Conservation (phyloP, 345 rosid genomes). For the Rubroshorea leprosula region DNA sequence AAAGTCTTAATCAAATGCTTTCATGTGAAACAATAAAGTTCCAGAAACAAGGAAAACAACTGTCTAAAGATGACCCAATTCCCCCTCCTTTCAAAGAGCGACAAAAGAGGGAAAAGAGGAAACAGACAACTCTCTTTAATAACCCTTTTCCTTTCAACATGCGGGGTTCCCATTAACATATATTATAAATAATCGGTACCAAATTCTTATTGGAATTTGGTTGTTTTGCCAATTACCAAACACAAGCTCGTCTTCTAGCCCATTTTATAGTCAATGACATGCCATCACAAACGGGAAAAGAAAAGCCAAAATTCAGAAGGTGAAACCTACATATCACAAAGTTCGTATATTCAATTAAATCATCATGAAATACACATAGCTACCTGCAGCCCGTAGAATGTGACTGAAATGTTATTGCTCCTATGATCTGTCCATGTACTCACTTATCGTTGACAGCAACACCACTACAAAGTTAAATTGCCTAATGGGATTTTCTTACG, state of each 20-base stretch:
- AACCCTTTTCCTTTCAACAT: neutral
- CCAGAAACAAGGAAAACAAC: neutral
- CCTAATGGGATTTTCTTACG: slow-evolving; percentile 1
- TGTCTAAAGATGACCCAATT: slow-evolving; percentile 17
- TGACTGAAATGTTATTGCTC: slow-evolving; percentile 29
- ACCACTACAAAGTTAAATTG: neutral
- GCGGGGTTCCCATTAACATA: neutral
- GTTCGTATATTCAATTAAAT: neutral
- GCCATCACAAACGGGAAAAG: too few species aligned
- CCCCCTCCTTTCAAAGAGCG: neutral
- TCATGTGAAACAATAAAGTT: neutral
- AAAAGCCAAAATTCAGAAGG: neutral
- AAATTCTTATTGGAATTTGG: neutral
- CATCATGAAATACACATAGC: neutral
- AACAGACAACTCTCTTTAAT: neutral
- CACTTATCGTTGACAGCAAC: slow-evolving; percentile 21
- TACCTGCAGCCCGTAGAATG: neutral
- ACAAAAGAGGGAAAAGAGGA: neutral
- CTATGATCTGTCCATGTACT: slow-evolving; percentile 18
- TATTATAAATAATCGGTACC: neutral
- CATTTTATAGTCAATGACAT: neutral
- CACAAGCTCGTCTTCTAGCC: neutral
- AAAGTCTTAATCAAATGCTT: neutral
- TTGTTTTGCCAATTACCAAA: neutral
- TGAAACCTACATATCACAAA: neutral